Conservation (phyloP, 768 basidiomycete species). For the Rhizopogon salebrosus region DNA sequence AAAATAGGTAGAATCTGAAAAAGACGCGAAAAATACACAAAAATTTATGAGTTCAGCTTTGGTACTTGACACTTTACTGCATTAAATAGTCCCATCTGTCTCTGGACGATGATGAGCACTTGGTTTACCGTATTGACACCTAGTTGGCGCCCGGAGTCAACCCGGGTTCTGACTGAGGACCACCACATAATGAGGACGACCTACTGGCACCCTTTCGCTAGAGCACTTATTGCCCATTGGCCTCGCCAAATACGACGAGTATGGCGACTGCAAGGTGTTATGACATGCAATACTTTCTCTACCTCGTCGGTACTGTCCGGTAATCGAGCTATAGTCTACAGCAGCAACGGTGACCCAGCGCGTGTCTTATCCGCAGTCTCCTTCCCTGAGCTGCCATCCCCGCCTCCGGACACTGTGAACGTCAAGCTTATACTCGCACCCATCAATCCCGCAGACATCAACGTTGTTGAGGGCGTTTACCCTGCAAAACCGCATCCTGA, state of each 20-base stretch:
- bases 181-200: too few relatives aligned
- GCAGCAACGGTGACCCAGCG: conserved; percentile 52
- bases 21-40: conserved; percentile 49
- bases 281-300: conserved; percentile 13
- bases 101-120: neutral
- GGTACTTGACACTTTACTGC: neutral
- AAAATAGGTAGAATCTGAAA: conserved; percentile 73
- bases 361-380: conserved; percentile 52
- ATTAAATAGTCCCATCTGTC: neutral
- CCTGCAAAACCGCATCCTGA: conserved; percentile 51
- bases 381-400: conserved; percentile 47
- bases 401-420: conserved; percentile 54
- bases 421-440: conserved; percentile 66
- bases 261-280: neutral
- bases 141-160: too few relatives aligned
- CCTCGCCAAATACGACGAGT: neutral
- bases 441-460: conserved; percentile 79
- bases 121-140: neutral
- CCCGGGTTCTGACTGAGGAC: too few relatives aligned
- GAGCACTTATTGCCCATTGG: neutral
- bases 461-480: conserved; percentile 80
- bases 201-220: neutral
- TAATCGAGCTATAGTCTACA: conserved; percentile 66
- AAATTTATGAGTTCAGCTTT: conserved; percentile 13
- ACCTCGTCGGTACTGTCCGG: conserved; percentile 26